These are phyloP conservation scores for Malus hybrid DNA, from an alignment of 331 rosid species.

Conservation along the genomic window DNA sequence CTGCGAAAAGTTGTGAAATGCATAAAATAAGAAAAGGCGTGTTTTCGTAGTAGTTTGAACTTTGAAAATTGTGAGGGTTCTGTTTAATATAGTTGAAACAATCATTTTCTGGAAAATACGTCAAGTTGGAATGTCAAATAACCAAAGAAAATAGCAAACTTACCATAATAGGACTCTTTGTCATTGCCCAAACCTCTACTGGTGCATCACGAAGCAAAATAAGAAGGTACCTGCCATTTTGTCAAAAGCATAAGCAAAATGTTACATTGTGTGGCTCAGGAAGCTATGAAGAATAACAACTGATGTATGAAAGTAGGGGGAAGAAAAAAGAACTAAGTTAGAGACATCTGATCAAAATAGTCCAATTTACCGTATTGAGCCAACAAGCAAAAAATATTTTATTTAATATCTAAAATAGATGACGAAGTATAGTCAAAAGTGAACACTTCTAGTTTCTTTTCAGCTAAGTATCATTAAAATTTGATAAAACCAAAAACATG, in stretches of 20 bases:
- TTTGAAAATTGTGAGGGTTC: background rate
- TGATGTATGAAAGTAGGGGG: background rate
- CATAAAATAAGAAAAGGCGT: background rate
- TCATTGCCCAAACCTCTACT: constrained; percentile 99
- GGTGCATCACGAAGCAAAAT: constrained; percentile 98
- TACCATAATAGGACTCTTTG: constrained; percentile 95
- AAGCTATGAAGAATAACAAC: background rate
- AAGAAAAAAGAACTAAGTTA: background rate
- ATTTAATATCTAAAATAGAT: too few species aligned
- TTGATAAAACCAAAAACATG: background rate
- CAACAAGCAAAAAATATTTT: background rate
- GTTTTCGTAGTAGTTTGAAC: background rate
- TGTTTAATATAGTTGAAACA: background rate
- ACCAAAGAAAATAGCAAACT: constrained; percentile 12
- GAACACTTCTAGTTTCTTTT: background rate
- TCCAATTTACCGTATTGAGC: background rate
- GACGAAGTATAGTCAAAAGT: too few species aligned
- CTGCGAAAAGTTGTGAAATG: background rate
- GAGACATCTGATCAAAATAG: background rate
- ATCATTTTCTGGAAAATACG: background rate
- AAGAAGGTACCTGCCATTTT: constrained; percentile 72
- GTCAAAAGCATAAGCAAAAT: background rate
- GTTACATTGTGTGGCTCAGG: background rate
- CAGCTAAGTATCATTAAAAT: background rate
- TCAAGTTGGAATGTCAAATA: background rate